A percentile compares a stretch with the other conserved stretches of the same genome.
Conservation (phyloP, 352 stramenopile genomes). For the Globisporangium mamillatum region DNA sequence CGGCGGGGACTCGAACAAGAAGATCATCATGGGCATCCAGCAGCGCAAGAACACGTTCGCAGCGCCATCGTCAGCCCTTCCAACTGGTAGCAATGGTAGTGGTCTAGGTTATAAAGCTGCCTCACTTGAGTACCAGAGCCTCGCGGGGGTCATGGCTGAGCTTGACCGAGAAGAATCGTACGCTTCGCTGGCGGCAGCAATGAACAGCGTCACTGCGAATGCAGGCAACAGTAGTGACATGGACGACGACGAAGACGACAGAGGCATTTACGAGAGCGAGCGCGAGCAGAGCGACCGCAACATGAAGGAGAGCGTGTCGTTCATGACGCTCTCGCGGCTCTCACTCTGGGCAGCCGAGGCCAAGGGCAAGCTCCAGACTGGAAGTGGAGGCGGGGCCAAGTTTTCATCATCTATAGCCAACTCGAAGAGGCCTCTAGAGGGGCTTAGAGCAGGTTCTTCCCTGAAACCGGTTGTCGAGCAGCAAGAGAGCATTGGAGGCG, state of each 20-base stretch:
- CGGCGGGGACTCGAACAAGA: conserved; percentile 45
- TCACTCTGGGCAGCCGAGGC: conserved; percentile 58
- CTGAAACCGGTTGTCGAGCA: conserved; percentile 9
- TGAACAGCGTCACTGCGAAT: conserved; percentile 25
- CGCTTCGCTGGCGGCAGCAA: conserved; percentile 50
- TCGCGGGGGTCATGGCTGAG: conserved; percentile 22
- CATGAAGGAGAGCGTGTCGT: conserved; percentile 57
- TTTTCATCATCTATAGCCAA: not conserved
- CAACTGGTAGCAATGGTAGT: not conserved
- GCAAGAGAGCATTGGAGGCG: not conserved
- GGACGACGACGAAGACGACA: conserved; percentile 26
- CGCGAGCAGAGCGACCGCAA: conserved; percentile 9
- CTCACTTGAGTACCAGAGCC: conserved; percentile 24
- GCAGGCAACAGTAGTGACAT: conserved; percentile 3
- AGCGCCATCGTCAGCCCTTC: not conserved
- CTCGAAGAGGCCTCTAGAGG: not conserved
- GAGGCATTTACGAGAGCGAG: conserved; percentile 2
- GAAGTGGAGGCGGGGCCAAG: conserved; percentile 4
- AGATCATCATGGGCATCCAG: conserved; percentile 45
- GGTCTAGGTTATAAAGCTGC: not conserved
- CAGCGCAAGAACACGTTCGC: conserved; percentile 44
- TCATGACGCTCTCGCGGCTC: conserved; percentile 52
- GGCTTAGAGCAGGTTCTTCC: not conserved
- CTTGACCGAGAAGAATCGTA: conserved; percentile 59
- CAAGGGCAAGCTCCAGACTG: conserved; percentile 41